These are phyloP conservation scores for Verbascum thapsus DNA, from an alignment of 257 asterid species.

Conservation along the genomic window DNA sequence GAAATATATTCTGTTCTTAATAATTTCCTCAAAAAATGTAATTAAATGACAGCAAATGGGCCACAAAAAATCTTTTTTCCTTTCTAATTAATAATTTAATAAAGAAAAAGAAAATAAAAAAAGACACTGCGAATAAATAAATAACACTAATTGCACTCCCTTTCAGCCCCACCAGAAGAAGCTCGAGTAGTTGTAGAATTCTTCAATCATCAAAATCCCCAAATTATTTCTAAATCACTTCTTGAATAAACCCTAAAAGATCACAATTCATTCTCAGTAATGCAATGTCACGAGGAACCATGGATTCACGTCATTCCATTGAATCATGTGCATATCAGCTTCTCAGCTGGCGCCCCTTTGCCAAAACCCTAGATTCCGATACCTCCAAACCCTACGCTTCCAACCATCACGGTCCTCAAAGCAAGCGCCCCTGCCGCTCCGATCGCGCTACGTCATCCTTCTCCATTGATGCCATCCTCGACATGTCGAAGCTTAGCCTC, in stretches of 20 bases:
- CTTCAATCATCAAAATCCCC: not conserved
- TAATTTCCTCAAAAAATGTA: no score
- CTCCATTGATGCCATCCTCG: slow-evolving; percentile 70
- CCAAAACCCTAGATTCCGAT: slow-evolving; percentile 58
- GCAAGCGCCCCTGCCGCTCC: slow-evolving; percentile 84
- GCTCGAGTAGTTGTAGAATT: no score
- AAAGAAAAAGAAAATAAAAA: no score
- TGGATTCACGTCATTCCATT: slow-evolving; percentile 59
- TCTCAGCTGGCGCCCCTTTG: slow-evolving; percentile 46
- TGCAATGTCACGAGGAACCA: slow-evolving; percentile 57
- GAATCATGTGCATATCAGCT: slow-evolving; percentile 76
- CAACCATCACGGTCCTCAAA: slow-evolving; percentile 42
- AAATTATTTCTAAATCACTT: not conserved
- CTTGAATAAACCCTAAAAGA: no score
- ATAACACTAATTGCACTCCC: no score
- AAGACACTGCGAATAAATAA: no score
- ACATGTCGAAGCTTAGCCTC: slow-evolving; percentile 79
- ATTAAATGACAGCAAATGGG: no score
- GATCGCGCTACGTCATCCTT: slow-evolving; percentile 83
- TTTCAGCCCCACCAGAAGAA: no score
- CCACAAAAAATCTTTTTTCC: no score
- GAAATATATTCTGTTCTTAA: no score
- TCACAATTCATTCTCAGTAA: slow-evolving; percentile 5
- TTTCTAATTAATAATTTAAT: no score
- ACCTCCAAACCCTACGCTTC: slow-evolving; percentile 43